Evolutionary conservation across 2,329 filamentous ascomycete genomes (phyloP).

Genomic region (Nemania sp.): DNA sequence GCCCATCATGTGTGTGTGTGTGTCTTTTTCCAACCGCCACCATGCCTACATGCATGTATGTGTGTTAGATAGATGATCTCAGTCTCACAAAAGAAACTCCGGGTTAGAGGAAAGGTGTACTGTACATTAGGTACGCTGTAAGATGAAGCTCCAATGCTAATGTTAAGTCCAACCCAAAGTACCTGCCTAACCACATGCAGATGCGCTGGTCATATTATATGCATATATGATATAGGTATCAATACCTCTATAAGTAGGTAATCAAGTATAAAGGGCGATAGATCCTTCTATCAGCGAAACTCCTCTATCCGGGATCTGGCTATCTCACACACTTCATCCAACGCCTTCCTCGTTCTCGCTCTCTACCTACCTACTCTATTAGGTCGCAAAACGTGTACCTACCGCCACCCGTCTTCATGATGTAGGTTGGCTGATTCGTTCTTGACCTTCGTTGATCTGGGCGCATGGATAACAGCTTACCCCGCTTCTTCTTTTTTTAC

Average conservation of each 20-base stretch:
- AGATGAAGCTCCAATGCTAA: background rate
- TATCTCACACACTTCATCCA: background rate
- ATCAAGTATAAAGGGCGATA: background rate
- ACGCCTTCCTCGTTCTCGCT: background rate
- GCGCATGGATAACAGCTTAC: conserved; percentile 9
- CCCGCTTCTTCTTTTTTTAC: conserved; percentile 15
- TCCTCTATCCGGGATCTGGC: too few relatives aligned
- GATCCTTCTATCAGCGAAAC: too few relatives aligned
- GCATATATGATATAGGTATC: too few relatives aligned
- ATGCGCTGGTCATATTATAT: too few relatives aligned
- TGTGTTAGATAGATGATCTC: background rate
- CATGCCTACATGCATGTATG: background rate
- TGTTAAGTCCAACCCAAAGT: too few relatives aligned
- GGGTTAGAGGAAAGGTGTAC: too few relatives aligned
- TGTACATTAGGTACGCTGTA: background rate
- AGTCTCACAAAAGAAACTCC: background rate
- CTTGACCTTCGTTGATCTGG: background rate
- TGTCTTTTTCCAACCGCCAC: background rate
- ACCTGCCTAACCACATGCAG: too few relatives aligned
- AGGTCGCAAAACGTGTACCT: background rate
- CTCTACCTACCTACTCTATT: too few relatives aligned
- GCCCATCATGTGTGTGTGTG: conserved; percentile 1
- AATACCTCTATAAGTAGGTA: background rate
- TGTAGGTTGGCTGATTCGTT: too few relatives aligned
- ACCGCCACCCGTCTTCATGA: background rate